Evolutionary conservation across 306 rosid genomes (phyloP).

Genomic region (Oxytropis ochrocephala): DNA sequence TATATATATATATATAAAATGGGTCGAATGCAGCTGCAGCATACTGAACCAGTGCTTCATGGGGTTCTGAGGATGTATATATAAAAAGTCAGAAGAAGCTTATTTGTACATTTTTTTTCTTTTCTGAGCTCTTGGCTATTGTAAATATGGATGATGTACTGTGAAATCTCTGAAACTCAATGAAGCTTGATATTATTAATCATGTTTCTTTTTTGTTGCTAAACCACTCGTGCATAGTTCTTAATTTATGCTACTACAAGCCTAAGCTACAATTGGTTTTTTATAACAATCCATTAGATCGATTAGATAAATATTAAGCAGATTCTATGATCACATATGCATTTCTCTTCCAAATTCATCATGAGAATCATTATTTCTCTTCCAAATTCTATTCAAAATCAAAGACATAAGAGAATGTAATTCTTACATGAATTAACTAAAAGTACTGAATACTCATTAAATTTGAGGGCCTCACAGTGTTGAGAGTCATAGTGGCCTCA

Average conservation of each 20-base stretch:
- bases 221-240: too few species aligned
- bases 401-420: too few species aligned
- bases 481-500: too few species aligned
- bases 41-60: slow-evolving; percentile 24
- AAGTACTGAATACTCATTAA: too few species aligned
- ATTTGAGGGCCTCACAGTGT: too few species aligned
- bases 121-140: slow-evolving; percentile 7
- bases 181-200: slow-evolving; percentile 14
- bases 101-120: background rate
- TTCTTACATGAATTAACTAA: too few species aligned
- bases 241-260: background rate
- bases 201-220: background rate
- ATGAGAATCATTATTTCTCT: too few species aligned
- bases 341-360: too few species aligned
- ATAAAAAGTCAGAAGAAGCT: background rate
- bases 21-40: slow-evolving; percentile 15
- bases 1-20: slow-evolving; percentile 14
- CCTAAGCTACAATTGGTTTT: background rate
- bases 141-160: slow-evolving; percentile 33
- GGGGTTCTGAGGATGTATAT: slow-evolving; percentile 24
- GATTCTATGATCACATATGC: too few species aligned
- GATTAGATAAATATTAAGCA: too few species aligned
- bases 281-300: too few species aligned
- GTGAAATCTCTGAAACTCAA: slow-evolving; percentile 20
- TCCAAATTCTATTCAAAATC: too few species aligned